Evolutionary conservation across 2,329 filamentous ascomycete species (phyloP), one percentile per base, ranked within the genome.

Genomic region (Pseudogymnoascus sp.): DNA sequence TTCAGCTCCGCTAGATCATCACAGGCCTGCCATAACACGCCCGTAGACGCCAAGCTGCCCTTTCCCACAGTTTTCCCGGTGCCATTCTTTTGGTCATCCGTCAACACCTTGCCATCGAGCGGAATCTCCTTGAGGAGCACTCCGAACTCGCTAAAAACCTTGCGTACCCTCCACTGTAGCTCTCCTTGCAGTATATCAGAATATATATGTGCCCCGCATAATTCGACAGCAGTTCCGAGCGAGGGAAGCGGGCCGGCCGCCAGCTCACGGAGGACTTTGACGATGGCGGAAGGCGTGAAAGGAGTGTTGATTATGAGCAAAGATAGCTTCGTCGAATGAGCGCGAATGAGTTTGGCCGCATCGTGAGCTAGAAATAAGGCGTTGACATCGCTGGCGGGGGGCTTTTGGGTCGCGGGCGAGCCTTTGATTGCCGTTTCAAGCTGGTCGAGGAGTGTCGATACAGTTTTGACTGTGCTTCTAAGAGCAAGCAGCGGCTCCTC

Each of bases 231-330:
- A 0, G 88, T 87, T 53, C 90, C 85, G 23, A 96, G 79, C 2
- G 85, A 89, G 0, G 90, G 89, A 0, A 96, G 80, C n/a, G 90
- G 85, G 0, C 86, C 86, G 11, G 84, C 81, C 21, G 87, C 82
- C n/a, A 96, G 80, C 64, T 92, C 86, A 36, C 84, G 81, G 3
- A 97, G 77, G 12, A 96, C 85, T 23, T 82, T 86, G 8, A 76
- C 77, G 36, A 96, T 81, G 4, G 91, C 93, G 0, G 87, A 86
- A 0, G 90, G 87, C 0, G 92, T 95, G 68, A 96, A 96, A 0
- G 93, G 93, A 16, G 90, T 84, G 71, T 90, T 96, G 71, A 96
- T 89, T 1, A 95, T 84, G 11, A 97, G 83, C 0, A 97, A 86
- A 0, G 90, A 93, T 25, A 97, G 81, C 66, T 96, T 96, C 5